Evolutionary conservation across 768 basidiomycete genomes (phyloP).

Genomic region (Termitomyces sp.): DNA sequence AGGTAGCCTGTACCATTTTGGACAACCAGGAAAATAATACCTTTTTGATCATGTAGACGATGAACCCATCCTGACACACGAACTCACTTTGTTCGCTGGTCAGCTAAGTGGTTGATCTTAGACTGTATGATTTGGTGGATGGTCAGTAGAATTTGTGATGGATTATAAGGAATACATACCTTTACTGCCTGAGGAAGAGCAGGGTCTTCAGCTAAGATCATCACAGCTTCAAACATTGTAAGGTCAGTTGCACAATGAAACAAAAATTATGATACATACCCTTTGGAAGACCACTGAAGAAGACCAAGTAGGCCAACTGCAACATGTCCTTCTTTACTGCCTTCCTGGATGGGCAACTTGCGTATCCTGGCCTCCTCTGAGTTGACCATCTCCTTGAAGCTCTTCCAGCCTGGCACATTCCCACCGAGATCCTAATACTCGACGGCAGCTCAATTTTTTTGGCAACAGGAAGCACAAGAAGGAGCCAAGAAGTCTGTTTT

Average conservation of each 20-base stretch:
- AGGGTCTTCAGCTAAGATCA: constrained; percentile 76
- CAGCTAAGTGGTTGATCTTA: constrained; percentile 63
- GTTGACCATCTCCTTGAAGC: constrained; percentile 44
- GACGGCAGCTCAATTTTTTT: constrained; percentile 33
- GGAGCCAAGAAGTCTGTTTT: too few relatives aligned
- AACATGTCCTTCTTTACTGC: constrained; percentile 18
- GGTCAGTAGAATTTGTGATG: constrained; percentile 1
- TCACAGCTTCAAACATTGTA: constrained; percentile 47
- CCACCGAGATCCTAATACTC: constrained; percentile 48
- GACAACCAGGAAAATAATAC: constrained; percentile 88
- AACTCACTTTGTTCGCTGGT: constrained; percentile 70
- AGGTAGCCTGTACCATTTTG: constrained; percentile 96
- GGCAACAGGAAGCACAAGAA: constrained; percentile 24
- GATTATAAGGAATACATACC: constrained; percentile 33
- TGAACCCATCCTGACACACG: constrained; percentile 96
- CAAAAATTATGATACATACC: constrained; percentile 8
- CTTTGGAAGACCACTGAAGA: constrained; percentile 25
- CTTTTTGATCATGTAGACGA: constrained; percentile 88
- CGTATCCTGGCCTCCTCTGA: constrained; percentile 26
- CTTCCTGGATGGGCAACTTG: constrained; percentile 6
- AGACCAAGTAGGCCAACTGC: constrained; percentile 24
- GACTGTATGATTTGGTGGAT: constrained; percentile 38
- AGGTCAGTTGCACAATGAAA: constrained; percentile 16
- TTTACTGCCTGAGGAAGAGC: constrained; percentile 68
- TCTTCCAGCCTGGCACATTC: constrained; percentile 33